Base-by-base conservation (phyloP, 352 stramenopile genomes). In the Pythium oligandrum region DNA sequence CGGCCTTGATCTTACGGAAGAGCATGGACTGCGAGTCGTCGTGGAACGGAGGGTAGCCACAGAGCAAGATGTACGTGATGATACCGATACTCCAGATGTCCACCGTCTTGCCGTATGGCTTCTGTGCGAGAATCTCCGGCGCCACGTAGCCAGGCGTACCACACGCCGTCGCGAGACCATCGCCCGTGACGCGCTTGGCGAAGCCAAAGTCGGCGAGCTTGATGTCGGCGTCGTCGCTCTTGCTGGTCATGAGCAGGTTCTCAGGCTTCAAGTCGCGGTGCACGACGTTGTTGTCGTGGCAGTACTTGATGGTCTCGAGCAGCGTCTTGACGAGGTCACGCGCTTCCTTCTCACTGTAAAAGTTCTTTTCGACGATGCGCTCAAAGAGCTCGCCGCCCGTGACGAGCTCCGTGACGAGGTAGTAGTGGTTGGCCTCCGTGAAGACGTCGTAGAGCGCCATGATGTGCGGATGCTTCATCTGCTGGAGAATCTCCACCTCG, bases 371-470 rank as follows among this genome's bases (percentile, higher is more conserved):
- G 48, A 93, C 81, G 59, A 95, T 95, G 34, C 84, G 73, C 42
- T 95, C 84, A 58, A 95, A 95, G 34, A 95, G 67, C 58, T 95
- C 84, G 8, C 82, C 82, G n/a, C 84, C 84, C 9, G 74, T 74
- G 68, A 98, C 96, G 43, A 97, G 86, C 67, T 99, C 95, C 46
- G 97, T 98, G 4, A 99, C 95, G 43, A 99, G 78, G 68, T 99
- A 99, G 73, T 96, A 99, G 63, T 97, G 80, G 36, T 92, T 78
- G 26, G 81, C 71, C 44, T 97, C 90, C 51, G 96, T 79, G 68
- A 93, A 97, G 8, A 97, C 93, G 52, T 95, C 93, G 48, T 93
- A 89, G 8, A 96, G 69, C 49, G 88, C 78, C 59, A 97, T 83
- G 55, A 97, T 95, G 59, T 97, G 79, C 48, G 80, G 70, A 66